phyloP scores from a whole-genome alignment of 768 basidiomycete species.

The Hortiboletus flavorubellus region DNA sequence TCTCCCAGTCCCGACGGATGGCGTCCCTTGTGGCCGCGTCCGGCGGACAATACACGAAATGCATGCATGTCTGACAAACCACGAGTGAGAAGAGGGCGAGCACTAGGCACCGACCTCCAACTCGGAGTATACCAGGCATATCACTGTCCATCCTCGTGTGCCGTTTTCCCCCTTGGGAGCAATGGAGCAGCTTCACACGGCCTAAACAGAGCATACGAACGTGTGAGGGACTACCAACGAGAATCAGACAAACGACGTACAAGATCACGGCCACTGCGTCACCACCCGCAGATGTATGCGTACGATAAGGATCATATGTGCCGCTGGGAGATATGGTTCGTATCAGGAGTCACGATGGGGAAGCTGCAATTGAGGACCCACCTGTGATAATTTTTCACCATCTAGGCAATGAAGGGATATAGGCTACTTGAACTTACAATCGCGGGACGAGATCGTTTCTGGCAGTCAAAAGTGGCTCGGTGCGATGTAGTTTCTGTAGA shows the following conservation, averaged over 20 bases:
- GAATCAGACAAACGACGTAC: not conserved
- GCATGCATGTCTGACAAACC: not conserved
- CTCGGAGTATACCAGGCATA: no score
- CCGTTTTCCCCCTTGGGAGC: not conserved
- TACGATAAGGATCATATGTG: not conserved
- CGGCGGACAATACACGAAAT: constrained; percentile 2
- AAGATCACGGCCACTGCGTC: not conserved
- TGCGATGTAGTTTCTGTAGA: not conserved
- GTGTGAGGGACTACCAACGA: not conserved
- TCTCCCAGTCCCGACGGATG: constrained; percentile 7
- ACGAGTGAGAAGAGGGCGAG: not conserved
- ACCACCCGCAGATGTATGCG: not conserved
- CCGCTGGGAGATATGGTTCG: not conserved
- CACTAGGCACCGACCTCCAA: not conserved
- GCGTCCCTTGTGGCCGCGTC: constrained; percentile 1
- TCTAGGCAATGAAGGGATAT: not conserved
- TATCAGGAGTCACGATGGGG: no score
- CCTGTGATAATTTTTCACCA: not conserved
- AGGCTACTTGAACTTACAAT: not conserved
- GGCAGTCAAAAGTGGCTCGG: not conserved
- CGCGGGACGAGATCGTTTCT: not conserved
- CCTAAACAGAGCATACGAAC: not conserved
- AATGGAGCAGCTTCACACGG: not conserved
- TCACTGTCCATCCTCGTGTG: not conserved
- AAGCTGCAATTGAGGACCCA: not conserved